These are phyloP conservation scores for Acidomyces sp. DNA, from an alignment of 495 filamentous ascomycete species.

Conservation along the genomic window DNA sequence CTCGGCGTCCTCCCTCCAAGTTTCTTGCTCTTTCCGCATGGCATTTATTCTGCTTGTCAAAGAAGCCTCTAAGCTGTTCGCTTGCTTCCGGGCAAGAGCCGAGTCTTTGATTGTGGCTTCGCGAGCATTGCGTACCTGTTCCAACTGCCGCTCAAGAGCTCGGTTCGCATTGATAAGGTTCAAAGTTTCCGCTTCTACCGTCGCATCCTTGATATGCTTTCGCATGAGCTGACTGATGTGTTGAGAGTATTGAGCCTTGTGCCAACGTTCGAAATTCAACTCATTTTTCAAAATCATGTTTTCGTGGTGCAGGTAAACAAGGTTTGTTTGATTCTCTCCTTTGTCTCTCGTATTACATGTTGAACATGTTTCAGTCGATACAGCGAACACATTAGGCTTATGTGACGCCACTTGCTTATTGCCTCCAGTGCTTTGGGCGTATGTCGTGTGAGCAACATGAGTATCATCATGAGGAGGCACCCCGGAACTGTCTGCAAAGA, in stretches of 20 bases:
- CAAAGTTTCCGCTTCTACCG: slow-evolving; percentile 61
- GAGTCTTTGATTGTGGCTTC: slow-evolving; percentile 51
- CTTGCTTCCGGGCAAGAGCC: slow-evolving; percentile 46
- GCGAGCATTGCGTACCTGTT: slow-evolving; percentile 52
- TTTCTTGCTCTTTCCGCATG: slow-evolving; percentile 54
- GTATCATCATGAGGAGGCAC: slow-evolving; percentile 11
- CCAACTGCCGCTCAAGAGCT: slow-evolving; percentile 51
- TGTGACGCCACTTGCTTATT: too few relatives aligned
- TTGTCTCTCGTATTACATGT: slow-evolving; percentile 3
- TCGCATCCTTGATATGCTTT: slow-evolving; percentile 53
- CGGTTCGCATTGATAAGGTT: slow-evolving; percentile 59
- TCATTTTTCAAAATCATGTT: slow-evolving; percentile 57
- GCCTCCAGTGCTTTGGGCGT: too few relatives aligned
- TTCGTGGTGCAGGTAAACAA: slow-evolving; percentile 49
- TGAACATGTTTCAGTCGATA: background rate
- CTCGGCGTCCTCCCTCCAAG: slow-evolving; percentile 43
- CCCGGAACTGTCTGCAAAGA: slow-evolving; percentile 15
- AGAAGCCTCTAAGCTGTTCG: slow-evolving; percentile 59
- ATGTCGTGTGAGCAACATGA: too few relatives aligned
- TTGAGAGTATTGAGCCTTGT: slow-evolving; percentile 60
- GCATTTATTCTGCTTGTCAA: slow-evolving; percentile 44
- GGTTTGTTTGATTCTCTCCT: slow-evolving; percentile 28
- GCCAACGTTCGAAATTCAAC: slow-evolving; percentile 62
- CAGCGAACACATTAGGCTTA: too few relatives aligned
- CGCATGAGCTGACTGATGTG: slow-evolving; percentile 61